Base-by-base conservation (phyloP, 1,284 basidiomycete genomes). In the Austroboletus olivaceoglutinosus region DNA sequence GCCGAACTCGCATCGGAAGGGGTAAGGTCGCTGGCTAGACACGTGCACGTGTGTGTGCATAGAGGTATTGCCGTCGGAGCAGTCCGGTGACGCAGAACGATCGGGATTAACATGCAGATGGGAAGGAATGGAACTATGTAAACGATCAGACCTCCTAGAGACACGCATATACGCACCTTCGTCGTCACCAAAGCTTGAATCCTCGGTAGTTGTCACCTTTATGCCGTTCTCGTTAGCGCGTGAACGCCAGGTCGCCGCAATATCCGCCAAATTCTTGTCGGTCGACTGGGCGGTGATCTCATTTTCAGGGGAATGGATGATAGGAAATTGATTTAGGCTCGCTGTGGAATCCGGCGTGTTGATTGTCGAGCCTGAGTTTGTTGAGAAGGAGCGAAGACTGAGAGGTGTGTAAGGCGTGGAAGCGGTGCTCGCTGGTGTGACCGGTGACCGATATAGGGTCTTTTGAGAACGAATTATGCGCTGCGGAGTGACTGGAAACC, bases 161-260 rank as follows among this genome's bases (percentile, higher is more conserved):
- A n/a, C 54, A 25, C 59, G 65, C 64, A 73, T 73, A 71, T 62
- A 71, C 64, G 48, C 51, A 68, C 75, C 67, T 64, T 83, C 77
- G 51, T 82, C 81, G 43, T 83, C 78, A 45, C 71, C 76, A 62
- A 75, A 80, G 56, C 76, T 72, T 6, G 77, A 74, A 12, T 80
- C 77, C 43, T 80, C 78, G 25, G 63, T 58, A 16, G 73, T 71
- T 37, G 77, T 71, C 48, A 86, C 83, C 63, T 78, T 83, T 56
- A 87, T 88, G 30, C 84, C 85, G 57, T 86, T 83, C 61, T 85
- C 82, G 50, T 74, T 82, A 31, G 86, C 83, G 43, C 85, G 76
- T 31, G 78, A 81, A 49, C 86, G 78, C 88, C 88, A 90, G 63
- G 81, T 87, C 25, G 78, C 76, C 11, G 83, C 76, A 44, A 82